Percentiles rank a stretch among this genome's conserved stretches.
These are phyloP conservation scores for Pseudopyricularia javanii DNA, from an alignment of 2,329 filamentous ascomycete genomes.

Conservation along the genomic window DNA sequence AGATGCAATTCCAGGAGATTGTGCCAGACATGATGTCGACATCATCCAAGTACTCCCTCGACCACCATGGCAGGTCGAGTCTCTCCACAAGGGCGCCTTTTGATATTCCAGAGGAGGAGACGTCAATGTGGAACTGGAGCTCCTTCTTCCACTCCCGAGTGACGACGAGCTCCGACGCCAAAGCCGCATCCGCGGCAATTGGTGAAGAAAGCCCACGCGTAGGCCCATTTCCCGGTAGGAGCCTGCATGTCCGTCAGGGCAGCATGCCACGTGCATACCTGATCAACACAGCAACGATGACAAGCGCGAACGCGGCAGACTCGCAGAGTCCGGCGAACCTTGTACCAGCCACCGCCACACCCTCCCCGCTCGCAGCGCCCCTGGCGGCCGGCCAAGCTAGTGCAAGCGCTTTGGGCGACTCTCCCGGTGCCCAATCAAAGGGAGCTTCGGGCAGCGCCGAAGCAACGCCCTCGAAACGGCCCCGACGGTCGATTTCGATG, in stretches of 20 bases:
- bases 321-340: conserved; percentile 1
- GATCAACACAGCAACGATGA: conserved; percentile 18
- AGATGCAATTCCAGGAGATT: conserved; percentile 20
- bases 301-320: conserved; percentile 3
- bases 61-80: conserved; percentile 17
- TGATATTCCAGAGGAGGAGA: conserved; percentile 4
- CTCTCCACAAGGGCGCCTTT: conserved; percentile 4
- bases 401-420: neutral
- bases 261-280: conserved; percentile 20
- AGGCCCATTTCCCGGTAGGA: conserved; percentile 19
- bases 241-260: conserved; percentile 12
- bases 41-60: conserved; percentile 17
- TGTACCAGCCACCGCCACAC: conserved; percentile 8
- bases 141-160: conserved; percentile 43
- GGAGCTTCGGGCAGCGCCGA: conserved; percentile 14
- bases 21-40: conserved; percentile 7
- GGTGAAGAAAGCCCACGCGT: conserved; percentile 18
- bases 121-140: conserved; percentile 27
- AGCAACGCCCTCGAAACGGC: conserved; percentile 28
- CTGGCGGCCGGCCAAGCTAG: neutral
- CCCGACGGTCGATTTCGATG: conserved; percentile 44
- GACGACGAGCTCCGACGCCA: conserved; percentile 12
- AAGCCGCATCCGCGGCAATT: conserved; percentile 13
- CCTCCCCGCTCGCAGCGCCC: neutral
- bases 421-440: neutral